Evolutionary conservation across 2,329 filamentous ascomycete species (phyloP).

Genomic region (Cercospora janseana): DNA sequence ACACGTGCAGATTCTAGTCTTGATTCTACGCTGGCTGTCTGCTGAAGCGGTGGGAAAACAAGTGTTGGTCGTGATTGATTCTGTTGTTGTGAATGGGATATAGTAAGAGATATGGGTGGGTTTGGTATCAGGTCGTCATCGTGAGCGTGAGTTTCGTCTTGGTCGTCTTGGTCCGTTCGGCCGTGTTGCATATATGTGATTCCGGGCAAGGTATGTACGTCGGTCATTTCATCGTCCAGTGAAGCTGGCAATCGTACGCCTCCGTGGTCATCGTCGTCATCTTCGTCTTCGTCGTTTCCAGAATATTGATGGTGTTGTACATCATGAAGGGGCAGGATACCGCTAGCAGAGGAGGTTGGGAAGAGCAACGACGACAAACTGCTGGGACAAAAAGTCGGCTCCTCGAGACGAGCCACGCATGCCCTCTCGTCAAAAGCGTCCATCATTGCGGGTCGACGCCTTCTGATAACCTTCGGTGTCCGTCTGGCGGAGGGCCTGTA

Average conservation of each 20-base stretch:
- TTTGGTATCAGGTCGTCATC: neutral
- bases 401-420: conserved; percentile 32
- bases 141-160: neutral
- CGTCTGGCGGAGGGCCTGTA: conserved; percentile 19
- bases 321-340: conserved; percentile 12
- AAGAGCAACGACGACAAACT: conserved; percentile 22
- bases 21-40: neutral
- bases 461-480: conserved; percentile 20
- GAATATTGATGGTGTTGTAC: conserved; percentile 7
- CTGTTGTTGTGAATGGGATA: neutral
- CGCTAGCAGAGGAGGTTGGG: conserved; percentile 11
- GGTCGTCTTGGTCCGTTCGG: conserved; percentile 13
- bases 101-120: neutral
- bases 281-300: conserved; percentile 15
- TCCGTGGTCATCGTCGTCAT: conserved; percentile 21
- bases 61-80: too few relatives aligned
- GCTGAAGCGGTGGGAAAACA: neutral
- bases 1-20: neutral
- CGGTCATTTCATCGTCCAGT: conserved; percentile 9
- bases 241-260: conserved; percentile 11
- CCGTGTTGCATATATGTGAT: conserved; percentile 2
- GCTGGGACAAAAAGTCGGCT: conserved; percentile 32
- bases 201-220: conserved; percentile 8
- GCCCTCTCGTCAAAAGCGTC: conserved; percentile 27
- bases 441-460: conserved; percentile 20